Percentiles rank a stretch among this genome's conserved stretches.
Evolutionary conservation across 768 basidiomycete genomes (phyloP).

Genomic region (Pleurotus sapidus): DNA sequence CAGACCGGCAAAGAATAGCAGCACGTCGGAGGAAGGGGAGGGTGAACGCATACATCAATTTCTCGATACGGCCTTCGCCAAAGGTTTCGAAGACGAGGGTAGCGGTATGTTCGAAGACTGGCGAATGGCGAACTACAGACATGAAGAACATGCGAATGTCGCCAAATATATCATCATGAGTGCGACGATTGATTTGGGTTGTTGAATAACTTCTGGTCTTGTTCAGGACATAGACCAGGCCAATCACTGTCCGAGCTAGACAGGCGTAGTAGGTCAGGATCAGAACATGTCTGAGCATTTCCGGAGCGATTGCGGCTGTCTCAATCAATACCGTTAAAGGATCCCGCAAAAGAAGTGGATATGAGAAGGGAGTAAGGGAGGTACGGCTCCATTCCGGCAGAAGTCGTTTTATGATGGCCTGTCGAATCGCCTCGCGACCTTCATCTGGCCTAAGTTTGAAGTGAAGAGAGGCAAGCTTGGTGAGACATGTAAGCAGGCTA

Average conservation of each 20-base stretch:
- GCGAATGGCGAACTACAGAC: constrained; percentile 87
- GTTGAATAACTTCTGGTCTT: constrained; percentile 59
- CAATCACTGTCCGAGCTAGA: constrained; percentile 82
- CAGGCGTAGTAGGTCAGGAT: constrained; percentile 88
- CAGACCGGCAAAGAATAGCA: constrained; percentile 78
- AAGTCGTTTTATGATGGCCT: constrained; percentile 85
- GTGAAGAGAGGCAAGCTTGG: constrained; percentile 60
- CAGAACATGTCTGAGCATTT: constrained; percentile 87
- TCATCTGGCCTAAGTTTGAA: constrained; percentile 72
- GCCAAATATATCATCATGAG: constrained; percentile 75
- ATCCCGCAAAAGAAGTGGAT: constrained; percentile 84
- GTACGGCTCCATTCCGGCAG: constrained; percentile 91
- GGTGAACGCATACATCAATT: constrained; percentile 82
- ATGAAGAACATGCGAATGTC: constrained; percentile 88
- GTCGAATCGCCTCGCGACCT: constrained; percentile 73
- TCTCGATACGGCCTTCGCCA: constrained; percentile 82
- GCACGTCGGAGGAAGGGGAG: constrained; percentile 90
- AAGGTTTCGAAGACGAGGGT: constrained; percentile 77
- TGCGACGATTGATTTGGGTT: constrained; percentile 39
- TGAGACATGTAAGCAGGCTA: constrained; percentile 69
- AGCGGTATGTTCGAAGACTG: constrained; percentile 82
- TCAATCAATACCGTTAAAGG: constrained; percentile 90
- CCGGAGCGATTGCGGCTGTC: constrained; percentile 85
- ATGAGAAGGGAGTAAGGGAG: constrained; percentile 77
- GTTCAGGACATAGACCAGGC: constrained; percentile 78